Conservation (phyloP, 2,329 filamentous ascomycete species). For the Geoglossum cookeanum region DNA sequence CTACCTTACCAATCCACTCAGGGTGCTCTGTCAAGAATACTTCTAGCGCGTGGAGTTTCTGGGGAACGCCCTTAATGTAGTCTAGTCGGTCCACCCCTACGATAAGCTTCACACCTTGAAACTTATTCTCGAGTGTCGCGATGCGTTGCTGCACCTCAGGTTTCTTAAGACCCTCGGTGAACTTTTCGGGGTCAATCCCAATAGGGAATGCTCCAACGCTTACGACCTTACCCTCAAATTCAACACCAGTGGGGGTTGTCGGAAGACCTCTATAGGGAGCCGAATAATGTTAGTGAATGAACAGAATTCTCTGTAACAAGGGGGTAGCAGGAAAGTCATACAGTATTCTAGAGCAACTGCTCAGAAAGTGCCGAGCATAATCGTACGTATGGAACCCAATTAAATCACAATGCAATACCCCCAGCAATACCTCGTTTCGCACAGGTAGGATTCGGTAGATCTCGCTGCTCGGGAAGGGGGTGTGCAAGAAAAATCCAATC, state of each 20-base stretch:
- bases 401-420: constrained; percentile 81
- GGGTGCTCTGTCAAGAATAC: constrained; percentile 94
- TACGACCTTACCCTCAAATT: constrained; percentile 73
- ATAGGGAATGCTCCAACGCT: constrained; percentile 93
- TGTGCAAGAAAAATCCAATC: constrained; percentile 96
- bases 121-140: constrained; percentile 66
- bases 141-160: constrained; percentile 79
- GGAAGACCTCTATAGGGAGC: constrained; percentile 33
- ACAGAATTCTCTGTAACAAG: constrained; percentile 5
- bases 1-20: constrained; percentile 95
- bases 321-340: constrained; percentile 22
- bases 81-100: constrained; percentile 92
- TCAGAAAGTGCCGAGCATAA: constrained; percentile 94
- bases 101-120: constrained; percentile 88
- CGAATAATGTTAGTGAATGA: background rate
- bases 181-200: constrained; percentile 94
- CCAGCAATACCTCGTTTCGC: constrained; percentile 68
- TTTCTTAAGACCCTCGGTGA: constrained; percentile 71
- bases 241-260: constrained; percentile 84
- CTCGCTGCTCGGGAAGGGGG: constrained; percentile 89
- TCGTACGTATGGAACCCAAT: constrained; percentile 98
- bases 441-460: constrained; percentile 94
- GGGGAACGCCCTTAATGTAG: constrained; percentile 97
- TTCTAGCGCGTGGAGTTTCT: constrained; percentile 91
- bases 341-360: constrained; percentile 87